Evolutionary conservation across 768 basidiomycete genomes (phyloP).

Genomic region (Pisolithus orientalis): DNA sequence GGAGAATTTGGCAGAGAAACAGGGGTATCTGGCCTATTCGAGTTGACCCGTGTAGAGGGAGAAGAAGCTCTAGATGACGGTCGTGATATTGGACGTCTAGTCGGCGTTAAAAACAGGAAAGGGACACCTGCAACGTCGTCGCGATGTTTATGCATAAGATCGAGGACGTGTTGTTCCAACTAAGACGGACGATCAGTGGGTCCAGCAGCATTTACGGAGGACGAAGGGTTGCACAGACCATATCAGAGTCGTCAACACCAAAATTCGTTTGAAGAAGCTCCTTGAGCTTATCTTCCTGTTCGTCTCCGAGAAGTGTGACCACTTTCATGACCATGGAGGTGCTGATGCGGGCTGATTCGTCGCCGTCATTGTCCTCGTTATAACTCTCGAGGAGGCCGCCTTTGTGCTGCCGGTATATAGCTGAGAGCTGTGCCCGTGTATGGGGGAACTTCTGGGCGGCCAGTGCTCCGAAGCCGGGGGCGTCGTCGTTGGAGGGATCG

Average conservation of each 20-base stretch:
- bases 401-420: slow-evolving; percentile 69
- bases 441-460: slow-evolving; percentile 58
- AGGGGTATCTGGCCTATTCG: slow-evolving; percentile 69
- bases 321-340: slow-evolving; percentile 64
- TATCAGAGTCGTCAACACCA: slow-evolving; percentile 55
- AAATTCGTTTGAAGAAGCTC: slow-evolving; percentile 62
- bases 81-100: slow-evolving; percentile 63
- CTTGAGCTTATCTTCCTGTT: slow-evolving; percentile 87
- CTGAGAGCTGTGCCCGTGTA: slow-evolving; percentile 73
- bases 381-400: slow-evolving; percentile 40
- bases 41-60: slow-evolving; percentile 55
- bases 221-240: slow-evolving; percentile 38
- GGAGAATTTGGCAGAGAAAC: slow-evolving; percentile 72
- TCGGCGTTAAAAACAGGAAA: slow-evolving; percentile 77
- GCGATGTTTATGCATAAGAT: slow-evolving; percentile 92
- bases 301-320: slow-evolving; percentile 64
- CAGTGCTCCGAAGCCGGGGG: slow-evolving; percentile 9
- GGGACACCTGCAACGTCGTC: slow-evolving; percentile 82
- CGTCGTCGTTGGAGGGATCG: slow-evolving; percentile 13
- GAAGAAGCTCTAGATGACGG: slow-evolving; percentile 77
- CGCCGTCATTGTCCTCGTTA: slow-evolving; percentile 50
- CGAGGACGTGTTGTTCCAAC: slow-evolving; percentile 86
- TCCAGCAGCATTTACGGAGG: slow-evolving; percentile 9
- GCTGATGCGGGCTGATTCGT: slow-evolving; percentile 48
- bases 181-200: slow-evolving; percentile 24